Evolutionary conservation across 2,329 filamentous ascomycete species (phyloP), one percentile per base, ranked within the genome.

Genomic region (Beauveria scarabaeidicola): DNA sequence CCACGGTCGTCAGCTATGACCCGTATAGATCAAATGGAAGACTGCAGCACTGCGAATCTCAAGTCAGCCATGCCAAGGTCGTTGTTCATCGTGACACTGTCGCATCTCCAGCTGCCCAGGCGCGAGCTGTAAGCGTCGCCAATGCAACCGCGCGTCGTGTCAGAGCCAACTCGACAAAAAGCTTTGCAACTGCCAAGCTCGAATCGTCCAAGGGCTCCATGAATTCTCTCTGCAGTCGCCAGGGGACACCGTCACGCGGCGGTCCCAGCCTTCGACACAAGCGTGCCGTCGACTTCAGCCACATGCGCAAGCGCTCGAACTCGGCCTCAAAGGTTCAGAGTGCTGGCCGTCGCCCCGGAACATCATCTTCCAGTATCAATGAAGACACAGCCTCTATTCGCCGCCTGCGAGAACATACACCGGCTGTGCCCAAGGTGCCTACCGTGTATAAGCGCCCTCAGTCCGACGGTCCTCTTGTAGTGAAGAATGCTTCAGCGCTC

Each of bases 1-100:
- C 76, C 9, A 82, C 78, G 0, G 69, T 79, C 11, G 71, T 82
- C 63, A 94, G 88, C 71, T 96, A 96, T 66, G 92, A 96, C 70
- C 91, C 91, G 0, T 96, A 89, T 70, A 84, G 89, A 67, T 84
- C 88, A 5, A 91, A 88, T 3, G 79, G 81, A 7, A 70, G 77
- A 52, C 71, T 72, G 41, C 72, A 76, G 40, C 67, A 70, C 8
- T 68, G 66, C 40, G 70, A 76, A 25, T 74, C 77, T 0, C 79
- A 84, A 54, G 78, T 77, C 8, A 81, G 85, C 61, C 85, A 85
- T 66, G 80, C 86, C 32, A 88, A 84, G 65, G 82, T 91, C 55
- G 84, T 84, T 0, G 78, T 94, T 52, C 87, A 91, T 66, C 82
- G 85, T 25, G 76, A 78, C 59, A 68, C 62, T 62, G 77, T 61